Percentiles rank a stretch among this genome's conserved stretches.
These are phyloP conservation scores for Chaetomidium leptoderma DNA, from an alignment of 495 filamentous ascomycete species.

Conservation along the genomic window DNA sequence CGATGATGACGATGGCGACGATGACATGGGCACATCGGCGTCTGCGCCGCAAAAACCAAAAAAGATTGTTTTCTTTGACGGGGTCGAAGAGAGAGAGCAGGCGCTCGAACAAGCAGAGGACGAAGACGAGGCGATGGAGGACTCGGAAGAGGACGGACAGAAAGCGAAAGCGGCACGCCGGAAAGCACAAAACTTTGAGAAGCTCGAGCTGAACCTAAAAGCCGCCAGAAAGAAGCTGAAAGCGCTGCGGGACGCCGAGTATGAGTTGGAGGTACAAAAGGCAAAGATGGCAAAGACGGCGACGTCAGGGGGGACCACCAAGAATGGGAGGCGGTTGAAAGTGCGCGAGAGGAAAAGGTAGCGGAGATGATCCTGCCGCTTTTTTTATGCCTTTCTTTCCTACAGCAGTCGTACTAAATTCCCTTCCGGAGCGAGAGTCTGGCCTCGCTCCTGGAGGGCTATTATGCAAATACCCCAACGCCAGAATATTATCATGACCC, in stretches of 20 bases:
- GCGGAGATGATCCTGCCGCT: constrained; percentile 13
- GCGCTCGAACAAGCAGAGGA: constrained; percentile 40
- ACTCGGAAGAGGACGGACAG: constrained; percentile 34
- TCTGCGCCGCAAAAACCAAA: constrained; percentile 26
- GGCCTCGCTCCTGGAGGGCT: constrained; percentile 15
- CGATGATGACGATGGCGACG: constrained; percentile 25
- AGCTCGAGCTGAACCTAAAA: constrained; percentile 50
- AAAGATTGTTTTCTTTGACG: constrained; percentile 46
- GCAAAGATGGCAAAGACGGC: constrained; percentile 64
- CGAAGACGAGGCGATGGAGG: constrained; percentile 32
- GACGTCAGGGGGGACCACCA: constrained; percentile 72
- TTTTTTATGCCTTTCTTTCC: constrained; percentile 13
- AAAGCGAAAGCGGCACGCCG: constrained; percentile 45
- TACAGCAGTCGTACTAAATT: constrained; percentile 16
- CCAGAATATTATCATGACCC: constrained; percentile 17
- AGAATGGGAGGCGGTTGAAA: constrained; percentile 78
- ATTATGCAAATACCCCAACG: constrained; percentile 17
- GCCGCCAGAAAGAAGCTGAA: constrained; percentile 64
- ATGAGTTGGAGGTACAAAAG: constrained; percentile 65
- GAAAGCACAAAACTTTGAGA: constrained; percentile 44
- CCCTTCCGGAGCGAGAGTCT: constrained; percentile 18
- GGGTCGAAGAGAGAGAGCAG: constrained; percentile 32
- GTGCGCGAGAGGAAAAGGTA: constrained; percentile 75
- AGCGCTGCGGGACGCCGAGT: constrained; percentile 67
- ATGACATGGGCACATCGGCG: constrained; percentile 10